These are phyloP conservation scores for Fusarium xylarioides DNA, from an alignment of 2,329 filamentous ascomycete species.

Conservation along the genomic window DNA sequence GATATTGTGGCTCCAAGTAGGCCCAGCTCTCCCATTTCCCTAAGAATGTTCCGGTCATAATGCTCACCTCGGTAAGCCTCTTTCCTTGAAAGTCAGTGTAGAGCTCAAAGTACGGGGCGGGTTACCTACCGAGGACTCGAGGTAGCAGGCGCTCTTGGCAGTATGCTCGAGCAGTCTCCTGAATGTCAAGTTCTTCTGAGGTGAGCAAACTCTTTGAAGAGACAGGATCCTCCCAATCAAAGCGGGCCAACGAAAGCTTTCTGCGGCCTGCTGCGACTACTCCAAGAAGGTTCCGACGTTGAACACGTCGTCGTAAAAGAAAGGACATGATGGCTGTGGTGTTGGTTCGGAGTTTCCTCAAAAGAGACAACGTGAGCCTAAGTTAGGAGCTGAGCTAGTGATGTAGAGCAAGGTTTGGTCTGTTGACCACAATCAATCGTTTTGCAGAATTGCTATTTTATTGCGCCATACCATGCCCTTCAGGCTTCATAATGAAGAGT, in stretches of 20 bases:
- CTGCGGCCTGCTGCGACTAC: neutral
- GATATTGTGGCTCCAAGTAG: constrained; percentile 84
- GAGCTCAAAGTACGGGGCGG: neutral
- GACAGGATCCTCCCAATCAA: constrained; percentile 93
- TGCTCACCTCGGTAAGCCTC: constrained; percentile 85
- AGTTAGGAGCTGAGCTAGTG: neutral
- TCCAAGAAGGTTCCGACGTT: neutral
- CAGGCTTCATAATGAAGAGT: neutral
- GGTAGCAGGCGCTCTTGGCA: constrained; percentile 89
- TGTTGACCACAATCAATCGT: neutral
- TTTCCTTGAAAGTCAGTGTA: constrained; percentile 45
- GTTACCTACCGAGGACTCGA: constrained; percentile 75
- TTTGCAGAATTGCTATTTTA: neutral
- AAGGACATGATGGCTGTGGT: neutral
- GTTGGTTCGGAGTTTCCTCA: neutral
- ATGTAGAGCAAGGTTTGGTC: neutral
- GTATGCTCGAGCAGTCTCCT: constrained; percentile 90
- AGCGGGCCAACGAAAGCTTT: constrained; percentile 49
- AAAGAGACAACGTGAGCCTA: neutral
- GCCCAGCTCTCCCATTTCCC: constrained; percentile 90
- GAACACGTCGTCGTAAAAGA: neutral
- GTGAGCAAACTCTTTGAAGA: constrained; percentile 77
- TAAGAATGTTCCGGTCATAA: constrained; percentile 83
- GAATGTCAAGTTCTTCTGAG: constrained; percentile 88
- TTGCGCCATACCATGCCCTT: neutral